phyloP scores from a whole-genome alignment of 148 eudicot species.

The Nepenthes gracilis region DNA sequence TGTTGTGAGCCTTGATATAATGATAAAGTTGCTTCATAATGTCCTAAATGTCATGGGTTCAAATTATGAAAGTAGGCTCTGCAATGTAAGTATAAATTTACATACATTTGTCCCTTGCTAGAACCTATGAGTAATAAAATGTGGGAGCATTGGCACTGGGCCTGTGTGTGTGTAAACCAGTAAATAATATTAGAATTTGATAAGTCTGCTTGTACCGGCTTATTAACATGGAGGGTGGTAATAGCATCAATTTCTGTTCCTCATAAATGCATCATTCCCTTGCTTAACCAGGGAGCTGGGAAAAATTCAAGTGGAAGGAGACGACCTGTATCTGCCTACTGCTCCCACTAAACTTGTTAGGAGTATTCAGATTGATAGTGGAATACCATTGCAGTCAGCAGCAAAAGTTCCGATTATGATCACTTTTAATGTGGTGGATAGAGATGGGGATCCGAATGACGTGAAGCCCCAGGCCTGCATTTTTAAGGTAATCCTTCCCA shows the following conservation, averaged over 20 bases:
- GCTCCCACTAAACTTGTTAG: conserved; percentile 81
- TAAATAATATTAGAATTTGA: no score
- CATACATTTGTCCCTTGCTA: no score
- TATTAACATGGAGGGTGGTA: not conserved
- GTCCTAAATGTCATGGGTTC: no score
- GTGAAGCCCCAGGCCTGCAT: conserved; percentile 96
- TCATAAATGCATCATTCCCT: not conserved
- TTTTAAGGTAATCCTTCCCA: conserved; percentile 58
- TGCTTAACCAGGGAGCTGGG: conserved; percentile 61
- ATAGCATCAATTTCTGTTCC: not conserved
- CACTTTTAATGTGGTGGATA: conserved; percentile 86
- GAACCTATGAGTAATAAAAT: no score
- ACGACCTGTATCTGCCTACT: conserved; percentile 89
- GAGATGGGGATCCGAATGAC: conserved; percentile 48
- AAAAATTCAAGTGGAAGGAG: conserved; percentile 71
- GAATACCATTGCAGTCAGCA: conserved; percentile 95
- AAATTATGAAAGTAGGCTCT: no score
- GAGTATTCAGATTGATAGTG: conserved; percentile 93
- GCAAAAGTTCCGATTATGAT: conserved; percentile 99
- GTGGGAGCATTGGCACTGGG: no score
- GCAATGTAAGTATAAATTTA: no score
- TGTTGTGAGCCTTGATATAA: no score
- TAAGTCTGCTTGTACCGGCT: no score
- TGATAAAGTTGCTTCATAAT: no score
- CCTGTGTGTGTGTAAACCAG: no score